phyloP scores from a whole-genome alignment of 2,329 filamentous ascomycete genomes.

The Microcera coccophila region DNA sequence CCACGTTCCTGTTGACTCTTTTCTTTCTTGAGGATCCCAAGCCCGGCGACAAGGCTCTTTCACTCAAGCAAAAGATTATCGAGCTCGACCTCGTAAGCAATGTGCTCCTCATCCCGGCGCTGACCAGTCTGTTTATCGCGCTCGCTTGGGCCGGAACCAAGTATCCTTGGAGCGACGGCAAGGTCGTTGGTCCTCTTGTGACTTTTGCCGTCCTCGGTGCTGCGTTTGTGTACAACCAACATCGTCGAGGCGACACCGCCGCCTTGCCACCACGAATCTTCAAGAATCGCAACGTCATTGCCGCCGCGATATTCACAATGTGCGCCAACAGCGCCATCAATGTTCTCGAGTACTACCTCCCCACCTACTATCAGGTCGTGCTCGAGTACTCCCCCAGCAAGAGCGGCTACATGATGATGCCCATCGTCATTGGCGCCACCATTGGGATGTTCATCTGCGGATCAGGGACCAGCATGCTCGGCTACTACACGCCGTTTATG shows the following conservation, averaged over 20 bases:
- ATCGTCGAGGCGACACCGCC: constrained; percentile 18
- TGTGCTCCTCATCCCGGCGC: constrained; percentile 26
- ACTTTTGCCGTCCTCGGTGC: neutral
- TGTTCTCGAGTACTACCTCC: constrained; percentile 33
- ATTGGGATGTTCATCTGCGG: constrained; percentile 12
- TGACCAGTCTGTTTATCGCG: constrained; percentile 44
- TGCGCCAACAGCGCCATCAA: constrained; percentile 33
- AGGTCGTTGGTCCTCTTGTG: constrained; percentile 28
- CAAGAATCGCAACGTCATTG: constrained; percentile 35
- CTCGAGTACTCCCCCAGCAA: constrained; percentile 34
- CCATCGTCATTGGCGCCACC: constrained; percentile 11
- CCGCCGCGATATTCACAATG: constrained; percentile 32
- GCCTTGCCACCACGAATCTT: constrained; percentile 42
- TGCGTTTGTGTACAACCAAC: neutral
- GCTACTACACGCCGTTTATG: constrained; percentile 15
- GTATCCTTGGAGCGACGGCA: constrained; percentile 22
- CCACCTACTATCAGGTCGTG: constrained; percentile 41
- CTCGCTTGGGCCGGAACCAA: constrained; percentile 43
- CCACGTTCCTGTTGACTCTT: constrained; percentile 6
- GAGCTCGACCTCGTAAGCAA: constrained; percentile 24
- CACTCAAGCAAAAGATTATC: neutral
- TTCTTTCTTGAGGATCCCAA: constrained; percentile 7
- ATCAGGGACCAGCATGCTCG: constrained; percentile 7
- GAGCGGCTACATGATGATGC: constrained; percentile 24
- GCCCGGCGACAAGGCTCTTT: neutral